These are phyloP conservation scores for Spergularia marina DNA, from an alignment of 148 eudicot genomes.

Conservation along the genomic window DNA sequence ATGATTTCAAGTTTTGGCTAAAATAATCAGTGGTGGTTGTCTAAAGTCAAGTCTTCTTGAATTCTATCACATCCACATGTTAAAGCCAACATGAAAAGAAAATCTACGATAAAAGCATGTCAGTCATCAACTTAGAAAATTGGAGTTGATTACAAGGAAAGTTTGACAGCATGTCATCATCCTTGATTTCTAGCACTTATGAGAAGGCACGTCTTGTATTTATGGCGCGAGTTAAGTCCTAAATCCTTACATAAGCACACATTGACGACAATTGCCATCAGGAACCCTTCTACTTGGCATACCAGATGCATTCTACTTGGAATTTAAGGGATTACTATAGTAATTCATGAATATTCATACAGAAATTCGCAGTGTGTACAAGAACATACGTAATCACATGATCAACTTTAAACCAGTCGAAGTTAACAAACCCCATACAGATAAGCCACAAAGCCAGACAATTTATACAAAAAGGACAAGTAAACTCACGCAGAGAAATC, in stretches of 20 bases:
- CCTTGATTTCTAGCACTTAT: neutral
- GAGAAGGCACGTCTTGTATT: neutral
- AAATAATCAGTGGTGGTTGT: neutral
- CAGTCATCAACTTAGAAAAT: neutral
- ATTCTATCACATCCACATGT: neutral
- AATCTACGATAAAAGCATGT: neutral
- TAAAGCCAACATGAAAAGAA: neutral
- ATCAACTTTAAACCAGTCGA: neutral
- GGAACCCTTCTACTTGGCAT: neutral
- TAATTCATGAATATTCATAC: neutral
- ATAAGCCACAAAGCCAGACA: slow-evolving; percentile 8
- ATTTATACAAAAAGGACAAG: neutral
- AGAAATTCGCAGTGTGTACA: neutral
- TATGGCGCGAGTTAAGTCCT: neutral
- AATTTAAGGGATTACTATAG: neutral
- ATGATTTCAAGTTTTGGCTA: neutral
- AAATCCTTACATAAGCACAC: neutral
- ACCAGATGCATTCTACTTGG: neutral
- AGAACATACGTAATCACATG: neutral
- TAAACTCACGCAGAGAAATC: slow-evolving; percentile 80
- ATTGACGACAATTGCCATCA: neutral
- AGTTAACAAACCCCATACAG: neutral
- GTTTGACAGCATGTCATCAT: neutral
- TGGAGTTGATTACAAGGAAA: neutral
- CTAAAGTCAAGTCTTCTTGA: neutral